Evolutionary conservation across 2,329 filamentous ascomycete genomes (phyloP).

Genomic region (Colletotrichum magnum): DNA sequence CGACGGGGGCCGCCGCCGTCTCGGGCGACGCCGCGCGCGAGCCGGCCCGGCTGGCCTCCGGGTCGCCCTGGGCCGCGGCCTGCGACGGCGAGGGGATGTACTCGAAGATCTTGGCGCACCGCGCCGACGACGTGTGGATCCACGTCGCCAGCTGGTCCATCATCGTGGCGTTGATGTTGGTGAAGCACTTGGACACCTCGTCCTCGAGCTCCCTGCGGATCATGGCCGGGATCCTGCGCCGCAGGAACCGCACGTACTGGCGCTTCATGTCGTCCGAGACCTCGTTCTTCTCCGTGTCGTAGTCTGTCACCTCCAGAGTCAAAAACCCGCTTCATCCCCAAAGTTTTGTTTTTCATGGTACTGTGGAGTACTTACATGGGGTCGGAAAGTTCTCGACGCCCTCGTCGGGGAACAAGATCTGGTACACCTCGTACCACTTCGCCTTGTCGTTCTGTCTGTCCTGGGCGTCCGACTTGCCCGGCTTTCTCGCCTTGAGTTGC

Average conservation of each 20-base stretch:
- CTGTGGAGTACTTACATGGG: constrained; percentile 37
- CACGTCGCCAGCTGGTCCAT: not conserved
- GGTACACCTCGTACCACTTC: constrained; percentile 56
- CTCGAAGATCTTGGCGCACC: constrained; percentile 18
- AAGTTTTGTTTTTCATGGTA: not conserved
- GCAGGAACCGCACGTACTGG: constrained; percentile 46
- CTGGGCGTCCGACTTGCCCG: constrained; percentile 44
- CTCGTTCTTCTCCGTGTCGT: constrained; percentile 45
- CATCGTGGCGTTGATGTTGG: constrained; percentile 32
- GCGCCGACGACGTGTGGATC: constrained; percentile 12
- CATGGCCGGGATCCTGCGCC: constrained; percentile 49
- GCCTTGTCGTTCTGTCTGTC: constrained; percentile 47
- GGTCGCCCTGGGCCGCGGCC: constrained; percentile 9
- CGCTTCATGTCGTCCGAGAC: constrained; percentile 23
- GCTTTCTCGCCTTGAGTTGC: constrained; percentile 49
- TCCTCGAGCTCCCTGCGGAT: constrained; percentile 50
- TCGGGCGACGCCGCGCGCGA: constrained; percentile 8
- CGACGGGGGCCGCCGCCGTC: not conserved
- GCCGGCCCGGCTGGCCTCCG: not conserved
- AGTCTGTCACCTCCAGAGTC: constrained; percentile 45
- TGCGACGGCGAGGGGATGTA: constrained; percentile 17
- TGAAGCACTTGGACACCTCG: constrained; percentile 44
- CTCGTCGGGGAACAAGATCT: constrained; percentile 49
- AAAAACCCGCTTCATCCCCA: not conserved
- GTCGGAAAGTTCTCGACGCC: constrained; percentile 25